Evolutionary conservation across 1,139 yeast species (phyloP), one percentile per base, ranked within the genome.

Genomic region (Yamadazyma aaseri): DNA sequence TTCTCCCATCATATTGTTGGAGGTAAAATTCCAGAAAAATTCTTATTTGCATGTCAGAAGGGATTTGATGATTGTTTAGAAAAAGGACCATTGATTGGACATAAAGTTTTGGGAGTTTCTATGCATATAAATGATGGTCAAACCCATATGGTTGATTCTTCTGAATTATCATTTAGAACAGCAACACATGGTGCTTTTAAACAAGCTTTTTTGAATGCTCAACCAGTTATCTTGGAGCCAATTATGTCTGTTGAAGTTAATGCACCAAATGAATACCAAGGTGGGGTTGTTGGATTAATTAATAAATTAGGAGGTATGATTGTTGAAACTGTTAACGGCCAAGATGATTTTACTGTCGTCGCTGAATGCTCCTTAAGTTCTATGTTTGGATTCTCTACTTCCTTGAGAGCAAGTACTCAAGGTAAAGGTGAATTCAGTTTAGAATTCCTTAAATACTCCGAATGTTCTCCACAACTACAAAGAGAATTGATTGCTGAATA

Each of bases 381-480:
- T 42, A 81, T 94, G 89, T 94, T 94, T 60, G 98, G 98, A 15
- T 87, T 92, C 60, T 96, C 97, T 9, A 86, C 97, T 10, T 80
- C 87, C 17, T 74, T 94, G 58, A 84, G 99, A 71, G 97, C 98
- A 24, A 83, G 86, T 42, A 92, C 98, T 16, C 98, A 94, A 65
- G 99, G 99, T 63, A 94, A 94, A 63, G 98, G 98, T 52, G 98
- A 94, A 65, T 94, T 94, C 59, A 79, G 96, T 4, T 73, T 94
- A 63, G 99, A 94, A 61, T 94, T 92, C 70, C 81, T 86, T 58
- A 86, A 87, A 55, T 92, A 92, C 60, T 77, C 95, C 33, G 96
- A 95, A 48, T 85, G 95, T 35, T 76, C 95, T 33, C 89, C 94
- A 27, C 96, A 89, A 50, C 73, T 92, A 48, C 98, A 92, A 65